These are phyloP conservation scores for Amanita jacksonii DNA, from an alignment of 768 basidiomycete species.

Conservation along the genomic window DNA sequence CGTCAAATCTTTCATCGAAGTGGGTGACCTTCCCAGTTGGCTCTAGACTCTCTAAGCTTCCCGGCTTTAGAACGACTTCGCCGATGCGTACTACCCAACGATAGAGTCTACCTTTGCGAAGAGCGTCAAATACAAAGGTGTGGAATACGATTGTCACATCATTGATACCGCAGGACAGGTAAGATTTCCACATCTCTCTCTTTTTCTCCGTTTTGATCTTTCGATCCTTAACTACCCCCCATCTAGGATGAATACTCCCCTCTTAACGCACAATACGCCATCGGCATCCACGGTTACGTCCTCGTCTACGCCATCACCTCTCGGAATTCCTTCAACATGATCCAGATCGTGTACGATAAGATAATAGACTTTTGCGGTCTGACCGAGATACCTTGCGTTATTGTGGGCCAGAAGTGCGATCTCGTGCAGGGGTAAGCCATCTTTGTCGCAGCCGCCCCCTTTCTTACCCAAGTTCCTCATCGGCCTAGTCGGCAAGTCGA, in stretches of 20 bases:
- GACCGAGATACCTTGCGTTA: conserved; percentile 81
- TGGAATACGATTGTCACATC: conserved; percentile 93
- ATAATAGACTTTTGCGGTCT: conserved; percentile 87
- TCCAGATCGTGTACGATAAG: conserved; percentile 92
- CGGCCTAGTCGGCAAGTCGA: conserved; percentile 58
- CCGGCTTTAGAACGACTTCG: conserved; percentile 54
- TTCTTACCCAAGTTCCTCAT: conserved; percentile 11
- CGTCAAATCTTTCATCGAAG: conserved; percentile 87
- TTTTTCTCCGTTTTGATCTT: no score
- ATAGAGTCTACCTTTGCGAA: conserved; percentile 87
- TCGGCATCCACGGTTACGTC: conserved; percentile 95
- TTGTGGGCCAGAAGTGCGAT: conserved; percentile 91
- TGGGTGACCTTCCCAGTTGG: no score
- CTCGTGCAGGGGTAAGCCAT: conserved; percentile 56
- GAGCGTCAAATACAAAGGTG: conserved; percentile 77
- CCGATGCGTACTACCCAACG: conserved; percentile 91
- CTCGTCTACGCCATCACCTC: conserved; percentile 94
- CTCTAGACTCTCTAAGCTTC: no score
- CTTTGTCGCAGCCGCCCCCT: conserved; percentile 10
- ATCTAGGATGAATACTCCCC: conserved; percentile 92
- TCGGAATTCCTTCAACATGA: conserved; percentile 88
- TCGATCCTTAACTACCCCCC: no score
- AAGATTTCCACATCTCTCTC: conserved; percentile 14
- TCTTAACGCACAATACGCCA: conserved; percentile 87
- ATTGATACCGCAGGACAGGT: conserved; percentile 98